These are phyloP conservation scores for Diaporthe destruens DNA, from an alignment of 2,329 filamentous ascomycete species.

Conservation along the genomic window DNA sequence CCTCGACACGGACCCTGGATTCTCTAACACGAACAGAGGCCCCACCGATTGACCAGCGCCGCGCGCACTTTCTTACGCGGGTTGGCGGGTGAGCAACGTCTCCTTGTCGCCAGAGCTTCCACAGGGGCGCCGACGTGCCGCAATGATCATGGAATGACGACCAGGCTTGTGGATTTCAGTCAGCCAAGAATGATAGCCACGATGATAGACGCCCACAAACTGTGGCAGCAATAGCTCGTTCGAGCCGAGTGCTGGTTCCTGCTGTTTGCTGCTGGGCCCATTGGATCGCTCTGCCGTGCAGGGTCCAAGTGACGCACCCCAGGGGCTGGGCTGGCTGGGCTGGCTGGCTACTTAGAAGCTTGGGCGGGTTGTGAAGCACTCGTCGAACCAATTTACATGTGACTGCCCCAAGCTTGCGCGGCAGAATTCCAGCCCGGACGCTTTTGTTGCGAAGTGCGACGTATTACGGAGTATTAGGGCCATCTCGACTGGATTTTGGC, in stretches of 20 bases:
- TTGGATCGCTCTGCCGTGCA: constrained; percentile 16
- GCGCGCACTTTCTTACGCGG: neutral
- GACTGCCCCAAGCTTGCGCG: constrained; percentile 14
- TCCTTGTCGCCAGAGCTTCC: constrained; percentile 1
- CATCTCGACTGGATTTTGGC: neutral
- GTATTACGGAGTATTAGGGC: neutral
- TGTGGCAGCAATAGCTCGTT: neutral
- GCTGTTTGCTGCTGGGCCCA: neutral
- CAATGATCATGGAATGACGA: neutral
- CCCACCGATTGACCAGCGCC: neutral
- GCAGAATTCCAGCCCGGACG: neutral
- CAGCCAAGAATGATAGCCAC: neutral
- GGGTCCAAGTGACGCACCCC: constrained; percentile 29
- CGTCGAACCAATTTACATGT: constrained; percentile 27
- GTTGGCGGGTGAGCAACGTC: neutral
- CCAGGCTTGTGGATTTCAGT: neutral
- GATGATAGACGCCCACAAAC: neutral
- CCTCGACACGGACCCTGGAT: constrained; percentile 18
- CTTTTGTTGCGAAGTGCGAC: neutral
- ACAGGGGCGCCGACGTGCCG: neutral
- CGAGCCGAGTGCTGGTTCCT: neutral
- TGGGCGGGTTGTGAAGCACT: constrained; percentile 11
- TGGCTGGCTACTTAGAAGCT: neutral
- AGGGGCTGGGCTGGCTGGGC: neutral
- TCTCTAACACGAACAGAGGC: constrained; percentile 18